These are phyloP conservation scores for Mitragyna speciosa DNA, from an alignment of 257 asterid species.

Conservation along the genomic window DNA sequence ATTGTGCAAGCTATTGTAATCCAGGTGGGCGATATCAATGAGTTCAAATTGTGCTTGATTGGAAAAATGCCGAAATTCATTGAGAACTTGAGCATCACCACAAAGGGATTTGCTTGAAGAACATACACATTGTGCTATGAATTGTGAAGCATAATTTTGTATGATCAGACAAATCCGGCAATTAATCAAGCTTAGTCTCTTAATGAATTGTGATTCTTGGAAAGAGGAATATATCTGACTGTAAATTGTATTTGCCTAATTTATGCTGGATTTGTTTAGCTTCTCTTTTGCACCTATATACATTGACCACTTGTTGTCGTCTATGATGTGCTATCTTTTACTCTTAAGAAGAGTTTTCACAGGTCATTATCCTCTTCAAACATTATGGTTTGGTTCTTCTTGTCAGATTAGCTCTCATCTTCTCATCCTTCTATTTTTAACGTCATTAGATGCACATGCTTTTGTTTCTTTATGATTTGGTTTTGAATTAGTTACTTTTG, in stretches of 20 bases:
- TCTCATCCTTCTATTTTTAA: no score
- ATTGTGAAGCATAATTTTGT: background rate
- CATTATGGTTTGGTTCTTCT: background rate
- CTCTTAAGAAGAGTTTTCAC: background rate
- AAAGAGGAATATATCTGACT: no score
- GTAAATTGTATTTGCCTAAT: no score
- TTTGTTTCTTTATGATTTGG: slow-evolving; percentile 7
- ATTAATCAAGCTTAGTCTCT: no score
- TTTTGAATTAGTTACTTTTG: slow-evolving; percentile 10
- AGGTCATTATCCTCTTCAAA: background rate
- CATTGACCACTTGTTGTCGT: background rate
- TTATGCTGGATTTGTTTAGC: background rate
- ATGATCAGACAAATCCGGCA: background rate
- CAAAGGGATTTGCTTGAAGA: background rate
- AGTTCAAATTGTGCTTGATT: background rate
- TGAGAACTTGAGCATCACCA: background rate
- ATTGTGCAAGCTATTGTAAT: background rate
- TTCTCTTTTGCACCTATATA: background rate
- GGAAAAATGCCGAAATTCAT: background rate
- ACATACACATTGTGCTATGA: background rate
- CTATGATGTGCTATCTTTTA: background rate
- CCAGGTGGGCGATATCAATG: background rate
- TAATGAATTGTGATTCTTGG: background rate
- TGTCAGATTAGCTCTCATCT: background rate
- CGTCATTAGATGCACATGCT: background rate